Percentiles rank a stretch among this genome's conserved stretches.
phyloP scores from a whole-genome alignment of 371 early-diverging fungal species.

The Rhizoclosmatium hyalinum region DNA sequence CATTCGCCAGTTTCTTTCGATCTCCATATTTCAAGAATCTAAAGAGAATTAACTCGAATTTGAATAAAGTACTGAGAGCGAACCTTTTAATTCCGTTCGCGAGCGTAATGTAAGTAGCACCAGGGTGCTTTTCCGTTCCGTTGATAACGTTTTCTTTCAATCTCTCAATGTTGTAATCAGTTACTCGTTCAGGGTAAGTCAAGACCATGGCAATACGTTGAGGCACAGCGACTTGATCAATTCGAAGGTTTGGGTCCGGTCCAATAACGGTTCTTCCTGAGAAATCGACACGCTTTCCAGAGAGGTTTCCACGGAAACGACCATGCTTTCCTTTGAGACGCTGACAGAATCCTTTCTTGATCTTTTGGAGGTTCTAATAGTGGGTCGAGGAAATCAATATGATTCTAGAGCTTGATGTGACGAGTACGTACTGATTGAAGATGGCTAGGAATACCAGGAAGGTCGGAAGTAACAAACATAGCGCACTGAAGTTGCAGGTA shows the following conservation, averaged over 20 bases:
- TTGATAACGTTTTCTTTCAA: conserved; percentile 84
- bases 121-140: conserved; percentile 94
- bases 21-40: conserved; percentile 81
- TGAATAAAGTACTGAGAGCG: background rate
- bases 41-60: conserved; percentile 41
- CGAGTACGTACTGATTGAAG: conserved; percentile 41
- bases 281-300: conserved; percentile 99
- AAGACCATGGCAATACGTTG: conserved; percentile 93
- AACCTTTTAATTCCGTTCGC: conserved; percentile 64
- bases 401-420: background rate
- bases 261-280: conserved; percentile 99
- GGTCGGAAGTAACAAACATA: conserved; percentile 96
- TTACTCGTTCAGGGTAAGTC: conserved; percentile 98
- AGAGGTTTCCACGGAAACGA: conserved; percentile 99
- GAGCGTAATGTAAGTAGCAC: conserved; percentile 89
- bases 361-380: conserved; percentile 53
- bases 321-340: conserved; percentile 99
- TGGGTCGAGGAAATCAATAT: background rate
- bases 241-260: conserved; percentile 98
- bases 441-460: conserved; percentile 72
- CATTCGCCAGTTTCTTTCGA: conserved; percentile 71
- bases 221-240: conserved; percentile 98
- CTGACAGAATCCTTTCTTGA: conserved; percentile 90
- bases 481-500: conserved; percentile 95
- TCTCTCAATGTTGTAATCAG: conserved; percentile 83